These are phyloP conservation scores for Juncus effusus DNA, from an alignment of 176 grass and related monocot genomes.

Conservation along the genomic window DNA sequence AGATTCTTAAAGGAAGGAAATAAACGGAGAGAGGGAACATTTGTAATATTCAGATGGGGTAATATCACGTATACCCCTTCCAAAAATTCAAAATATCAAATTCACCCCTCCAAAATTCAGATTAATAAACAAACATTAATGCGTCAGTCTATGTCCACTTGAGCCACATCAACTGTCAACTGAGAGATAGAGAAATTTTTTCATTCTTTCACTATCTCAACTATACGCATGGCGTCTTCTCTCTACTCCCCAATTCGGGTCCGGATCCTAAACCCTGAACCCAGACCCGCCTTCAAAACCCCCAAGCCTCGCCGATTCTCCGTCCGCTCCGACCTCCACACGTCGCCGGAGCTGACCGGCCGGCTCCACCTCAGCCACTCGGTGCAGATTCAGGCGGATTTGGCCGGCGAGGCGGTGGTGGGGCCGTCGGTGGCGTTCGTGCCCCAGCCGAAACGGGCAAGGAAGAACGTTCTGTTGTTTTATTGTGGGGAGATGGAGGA, in stretches of 20 bases:
- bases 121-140: too few relatives aligned
- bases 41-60: too few relatives aligned
- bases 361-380: conserved; percentile 37
- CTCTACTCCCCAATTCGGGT: conserved; percentile 30
- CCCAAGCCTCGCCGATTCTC: conserved; percentile 36
- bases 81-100: too few relatives aligned
- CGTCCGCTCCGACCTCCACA: conserved; percentile 47
- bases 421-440: conserved; percentile 7
- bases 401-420: conserved; percentile 21
- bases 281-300: conserved; percentile 18
- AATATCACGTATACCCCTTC: too few relatives aligned
- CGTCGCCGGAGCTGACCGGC: conserved; percentile 30
- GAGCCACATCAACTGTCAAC: too few relatives aligned
- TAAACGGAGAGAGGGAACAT: too few relatives aligned
- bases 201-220: not conserved
- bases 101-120: too few relatives aligned
- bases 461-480: conserved; percentile 79
- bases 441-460: conserved; percentile 4
- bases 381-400: conserved; percentile 37
- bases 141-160: too few relatives aligned
- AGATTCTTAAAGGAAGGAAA: too few relatives aligned
- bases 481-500: conserved; percentile 94
- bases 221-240: conserved; percentile 35
- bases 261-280: conserved; percentile 15
- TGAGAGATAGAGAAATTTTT: too few relatives aligned